Evolutionary conservation across 2,329 filamentous ascomycete genomes (phyloP).

Genomic region (Mycosphaerelloides madeirae): DNA sequence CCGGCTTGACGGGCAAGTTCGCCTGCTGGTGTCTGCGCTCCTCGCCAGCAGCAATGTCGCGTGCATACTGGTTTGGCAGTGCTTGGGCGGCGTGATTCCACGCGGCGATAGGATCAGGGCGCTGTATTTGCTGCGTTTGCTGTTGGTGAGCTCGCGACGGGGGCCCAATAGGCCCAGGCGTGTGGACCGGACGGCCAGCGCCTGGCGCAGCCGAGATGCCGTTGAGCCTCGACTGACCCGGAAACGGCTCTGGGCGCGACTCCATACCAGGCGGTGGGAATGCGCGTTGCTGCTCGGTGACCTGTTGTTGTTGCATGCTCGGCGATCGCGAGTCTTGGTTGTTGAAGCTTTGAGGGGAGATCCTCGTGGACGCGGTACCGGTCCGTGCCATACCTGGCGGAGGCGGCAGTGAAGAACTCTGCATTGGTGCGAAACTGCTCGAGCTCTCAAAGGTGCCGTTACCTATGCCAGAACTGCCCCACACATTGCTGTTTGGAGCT

Average conservation of each 20-base stretch:
- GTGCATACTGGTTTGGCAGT: slow-evolving; percentile 24
- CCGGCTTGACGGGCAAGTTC: slow-evolving; percentile 3
- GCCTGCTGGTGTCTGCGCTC: slow-evolving; percentile 12
- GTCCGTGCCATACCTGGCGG: slow-evolving; percentile 31
- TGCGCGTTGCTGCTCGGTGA: slow-evolving; percentile 24
- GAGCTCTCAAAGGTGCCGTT: slow-evolving; percentile 66
- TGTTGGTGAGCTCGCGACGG: slow-evolving; percentile 30
- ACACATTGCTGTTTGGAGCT: slow-evolving; percentile 58
- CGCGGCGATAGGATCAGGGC: slow-evolving; percentile 18
- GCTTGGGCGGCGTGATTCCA: slow-evolving; percentile 27
- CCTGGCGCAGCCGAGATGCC: slow-evolving; percentile 30
- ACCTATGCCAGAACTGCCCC: slow-evolving; percentile 69
- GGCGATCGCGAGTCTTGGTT: slow-evolving; percentile 25
- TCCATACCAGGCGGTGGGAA: slow-evolving; percentile 29
- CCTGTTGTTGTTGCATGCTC: slow-evolving; percentile 21
- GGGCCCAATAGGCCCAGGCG: slow-evolving; percentile 33
- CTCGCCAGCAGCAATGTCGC: slow-evolving; percentile 18
- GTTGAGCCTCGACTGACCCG: slow-evolving; percentile 22
- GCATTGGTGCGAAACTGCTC: slow-evolving; percentile 28
- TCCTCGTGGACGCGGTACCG: slow-evolving; percentile 24
- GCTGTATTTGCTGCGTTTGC: slow-evolving; percentile 9
- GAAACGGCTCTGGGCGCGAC: slow-evolving; percentile 24
- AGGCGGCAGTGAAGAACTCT: slow-evolving; percentile 26
- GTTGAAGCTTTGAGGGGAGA: slow-evolving; percentile 28
- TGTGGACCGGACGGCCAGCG: slow-evolving; percentile 27